Evolutionary conservation across 73 alveolate species (phyloP).

Genomic region (Symbiodinium natans): DNA sequence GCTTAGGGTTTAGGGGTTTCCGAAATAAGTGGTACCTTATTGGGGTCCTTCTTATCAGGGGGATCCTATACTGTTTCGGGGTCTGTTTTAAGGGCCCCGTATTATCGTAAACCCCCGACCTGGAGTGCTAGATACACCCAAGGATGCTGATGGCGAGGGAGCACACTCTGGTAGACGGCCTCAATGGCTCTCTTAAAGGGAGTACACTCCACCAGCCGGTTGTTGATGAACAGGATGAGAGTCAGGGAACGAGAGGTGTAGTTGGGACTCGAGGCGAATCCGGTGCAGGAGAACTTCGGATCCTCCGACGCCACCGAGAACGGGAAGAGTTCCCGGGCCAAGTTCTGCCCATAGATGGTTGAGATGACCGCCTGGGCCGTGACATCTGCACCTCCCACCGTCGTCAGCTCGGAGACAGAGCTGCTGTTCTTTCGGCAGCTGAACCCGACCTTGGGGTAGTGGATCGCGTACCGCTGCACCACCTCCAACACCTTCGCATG

Average conservation of each 20-base stretch:
- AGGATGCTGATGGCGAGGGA: conserved; percentile 95
- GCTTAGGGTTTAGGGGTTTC: too few relatives aligned
- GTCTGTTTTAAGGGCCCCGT: too few relatives aligned
- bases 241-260: conserved; percentile 87
- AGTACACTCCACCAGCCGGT: conserved; percentile 96
- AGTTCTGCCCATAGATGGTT: conserved; percentile 62
- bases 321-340: conserved; percentile 49
- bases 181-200: conserved; percentile 95
- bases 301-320: conserved; percentile 46
- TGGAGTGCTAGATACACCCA: conserved; percentile 95
- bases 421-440: conserved; percentile 33
- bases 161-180: conserved; percentile 94
- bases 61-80: too few relatives aligned
- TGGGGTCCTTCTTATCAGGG: too few relatives aligned
- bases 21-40: too few relatives aligned
- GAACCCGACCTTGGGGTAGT: conserved; percentile 93
- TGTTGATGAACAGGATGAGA: conserved; percentile 96
- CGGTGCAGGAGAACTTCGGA: conserved; percentile 55
- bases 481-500: conserved; percentile 95
- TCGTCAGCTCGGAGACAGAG: conserved; percentile 44
- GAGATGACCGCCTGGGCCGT: conserved; percentile 30
- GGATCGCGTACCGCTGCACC: conserved; percentile 95
- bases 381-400: conserved; percentile 15
- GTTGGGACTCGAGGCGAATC: conserved; percentile 70
- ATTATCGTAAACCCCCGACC: too few relatives aligned